Evolutionary conservation across 805 yeast species (phyloP), one percentile per base, ranked within the genome.

Genomic region (Zygosaccharomyces bisporus): DNA sequence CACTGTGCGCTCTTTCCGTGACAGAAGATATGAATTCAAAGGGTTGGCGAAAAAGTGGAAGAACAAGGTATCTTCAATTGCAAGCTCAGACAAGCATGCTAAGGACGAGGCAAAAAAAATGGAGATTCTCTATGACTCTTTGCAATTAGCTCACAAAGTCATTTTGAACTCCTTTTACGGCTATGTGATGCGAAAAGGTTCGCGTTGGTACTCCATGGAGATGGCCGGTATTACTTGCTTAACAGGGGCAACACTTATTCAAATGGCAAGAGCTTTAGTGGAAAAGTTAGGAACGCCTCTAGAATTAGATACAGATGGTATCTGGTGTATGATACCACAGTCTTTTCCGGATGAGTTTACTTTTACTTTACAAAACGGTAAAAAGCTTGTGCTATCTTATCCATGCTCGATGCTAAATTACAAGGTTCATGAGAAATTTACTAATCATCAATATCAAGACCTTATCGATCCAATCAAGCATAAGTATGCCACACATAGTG

Each of bases 181-280:
- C 39, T 93, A 93, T 58, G 99, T 93, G 10, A 93, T 93, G 99
- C 79, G 99, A 67, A 93, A 93, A 58, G 99, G 99, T 31, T 93
- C 99, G 0, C 76, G 99, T 48, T 93, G 99, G 99, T 93, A 90
- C 58, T 93, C 99, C 0, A 89, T 93, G 93, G 99, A 93, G 65
- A 93, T 95, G 99, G 99, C 99, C 0, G 99, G 99, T 51, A 93
- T 93, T 14, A 93, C 99, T 0, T 95, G 99, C 74, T 73, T 90
- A 39, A 93, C 99, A 0, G 99, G 99, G 42, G 96, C 99, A 0
- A 88, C 95, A 0, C 93, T 93, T 56, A 93, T 93, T 71, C 98
- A 95, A 67, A 86, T 91, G 93, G 99, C 99, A 0, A 74, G 98
- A 50, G 70, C 84, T 0, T 69, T 93, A 47, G 96, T 93, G 10